Base-by-base conservation (phyloP, 495 filamentous ascomycete genomes). In the Neurospora tetraspora region DNA sequence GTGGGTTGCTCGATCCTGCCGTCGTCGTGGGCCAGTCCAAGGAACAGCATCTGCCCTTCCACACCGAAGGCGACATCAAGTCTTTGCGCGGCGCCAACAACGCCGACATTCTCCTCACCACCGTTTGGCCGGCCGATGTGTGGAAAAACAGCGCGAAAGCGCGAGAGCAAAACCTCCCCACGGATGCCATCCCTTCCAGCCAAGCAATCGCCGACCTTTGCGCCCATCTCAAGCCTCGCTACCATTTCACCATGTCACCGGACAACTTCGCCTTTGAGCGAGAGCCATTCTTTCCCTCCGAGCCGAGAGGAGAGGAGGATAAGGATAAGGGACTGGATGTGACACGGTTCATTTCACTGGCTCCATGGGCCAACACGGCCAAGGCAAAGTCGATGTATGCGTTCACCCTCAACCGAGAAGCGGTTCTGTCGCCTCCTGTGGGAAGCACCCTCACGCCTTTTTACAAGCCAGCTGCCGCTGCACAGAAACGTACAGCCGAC, bases 351-450 rank as follows among this genome's bases (percentile, higher is more conserved):
- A 89, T 98, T 77, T 94, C 93, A 69, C 81, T 98, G 5, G 95
- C 92, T 3, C 84, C 91, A 6, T 93, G 87, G 79, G 90, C 87
- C 69, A 97, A 95, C 78, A 70, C 85, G 0, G 81, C 83, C 4
- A 94, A 93, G 78, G 89, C 91, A 68, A 97, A 97, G 83, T 91
- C 92, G 69, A 89, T 97, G 79, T 97, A 96, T 77, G 96, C 96
- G 16, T 99, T 99, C 81, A 87, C 87, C 8, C 82, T 98, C 9
- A 88, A 90, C n/a, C 84, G 86, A 34, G 87, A 91, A 2, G 76
- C 85, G 4, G 78, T 88, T 11, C 74, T 86, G 18, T 84, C 83
- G 3, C 80, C 93, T 14, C 93, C 94, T 1, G 71, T 73, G 0
- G 92, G 91, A 12, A 86, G 88, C 76, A 97, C 94, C 12, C 83